These are phyloP conservation scores for Xylaria sp. DNA, from an alignment of 2,329 filamentous ascomycete species.

Conservation along the genomic window DNA sequence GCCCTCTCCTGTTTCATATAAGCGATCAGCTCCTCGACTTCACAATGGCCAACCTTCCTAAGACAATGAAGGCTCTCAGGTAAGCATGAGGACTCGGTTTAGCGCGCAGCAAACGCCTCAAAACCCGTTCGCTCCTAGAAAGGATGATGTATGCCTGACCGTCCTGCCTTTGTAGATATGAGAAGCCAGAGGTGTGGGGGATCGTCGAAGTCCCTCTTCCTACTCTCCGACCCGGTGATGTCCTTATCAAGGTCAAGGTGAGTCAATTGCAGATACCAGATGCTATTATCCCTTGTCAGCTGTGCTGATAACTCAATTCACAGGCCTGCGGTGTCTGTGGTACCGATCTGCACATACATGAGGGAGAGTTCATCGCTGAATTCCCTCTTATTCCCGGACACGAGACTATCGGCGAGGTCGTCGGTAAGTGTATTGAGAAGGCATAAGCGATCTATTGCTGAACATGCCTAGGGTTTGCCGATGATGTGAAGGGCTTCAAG, in stretches of 20 bases:
- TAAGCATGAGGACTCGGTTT: slow-evolving; percentile 48
- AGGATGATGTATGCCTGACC: slow-evolving; percentile 3
- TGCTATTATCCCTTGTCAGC: neutral
- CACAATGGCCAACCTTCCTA: slow-evolving; percentile 51
- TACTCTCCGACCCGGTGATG: slow-evolving; percentile 66
- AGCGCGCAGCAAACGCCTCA: neutral
- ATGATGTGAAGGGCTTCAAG: slow-evolving; percentile 67
- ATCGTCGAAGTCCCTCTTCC: slow-evolving; percentile 72
- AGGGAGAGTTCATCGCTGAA: slow-evolving; percentile 72
- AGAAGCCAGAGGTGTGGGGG: slow-evolving; percentile 69
- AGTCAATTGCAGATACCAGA: slow-evolving; percentile 17
- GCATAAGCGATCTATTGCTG: slow-evolving; percentile 20
- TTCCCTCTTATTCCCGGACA: slow-evolving; percentile 75
- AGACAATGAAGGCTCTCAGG: slow-evolving; percentile 67
- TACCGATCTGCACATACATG: slow-evolving; percentile 66
- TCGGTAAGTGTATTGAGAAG: slow-evolving; percentile 49
- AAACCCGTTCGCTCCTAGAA: slow-evolving; percentile 9
- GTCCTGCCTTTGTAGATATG: slow-evolving; percentile 57
- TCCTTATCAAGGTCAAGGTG: slow-evolving; percentile 74
- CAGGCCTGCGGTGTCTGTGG: slow-evolving; percentile 51
- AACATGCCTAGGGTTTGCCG: slow-evolving; percentile 41
- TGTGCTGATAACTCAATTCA: slow-evolving; percentile 36
- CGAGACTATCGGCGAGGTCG: slow-evolving; percentile 73
- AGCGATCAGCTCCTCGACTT: slow-evolving; percentile 28
- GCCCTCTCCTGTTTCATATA: slow-evolving; percentile 26